Base-by-base conservation (phyloP, 805 yeast species). In the Suhomyces prunicola region DNA sequence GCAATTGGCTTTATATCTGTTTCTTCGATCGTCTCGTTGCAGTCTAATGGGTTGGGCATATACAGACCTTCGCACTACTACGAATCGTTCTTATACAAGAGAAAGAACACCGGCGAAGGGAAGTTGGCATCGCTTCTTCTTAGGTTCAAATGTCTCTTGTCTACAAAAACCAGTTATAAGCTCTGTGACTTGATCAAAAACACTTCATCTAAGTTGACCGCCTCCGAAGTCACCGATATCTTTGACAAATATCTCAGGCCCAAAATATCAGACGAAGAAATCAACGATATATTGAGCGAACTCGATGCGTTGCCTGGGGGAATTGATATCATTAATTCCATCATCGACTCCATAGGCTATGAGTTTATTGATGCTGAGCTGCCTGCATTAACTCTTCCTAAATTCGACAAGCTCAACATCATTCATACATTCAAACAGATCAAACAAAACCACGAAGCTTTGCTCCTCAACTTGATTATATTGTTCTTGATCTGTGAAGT, bases 401-500 rank as follows among this genome's bases (percentile, higher is more conserved):
- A 59, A 10, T 54, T 69, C 12, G 59, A 62, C 2, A 72, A 67
- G 55, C 54, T 70, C 15, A 53, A 52, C 19, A 54, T 70, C 0
- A 57, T 68, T 6, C 56, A 51, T 9, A 51, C 68, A 1, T 69
- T 74, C 54, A 69, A 67, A 52, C 62, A 59, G 27, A 68, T 74
- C 35, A 61, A 61, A 40, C 52, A 55, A 13, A 51, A 52, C 1
- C 78, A 75, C 52, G 70, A 67, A 48, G 54, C 54, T 5, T 57
- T 71, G 13, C 60, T 74, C 46, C 50, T 68, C n/a, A 61, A 59
- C 35, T 60, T 74, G 48, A 53, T 67, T 9, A 58, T 71, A 2
- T 58, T 74, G 46, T 61, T 74, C 29, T 58, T 73, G 23, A 52
- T 70, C 2, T 68, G 74, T 54, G 77, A 73, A 47, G 61, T 60